Percentiles rank a stretch among this genome's conserved stretches.
Conservation (phyloP, 495 filamentous ascomycete genomes). For the Penicillium mononematosum region DNA sequence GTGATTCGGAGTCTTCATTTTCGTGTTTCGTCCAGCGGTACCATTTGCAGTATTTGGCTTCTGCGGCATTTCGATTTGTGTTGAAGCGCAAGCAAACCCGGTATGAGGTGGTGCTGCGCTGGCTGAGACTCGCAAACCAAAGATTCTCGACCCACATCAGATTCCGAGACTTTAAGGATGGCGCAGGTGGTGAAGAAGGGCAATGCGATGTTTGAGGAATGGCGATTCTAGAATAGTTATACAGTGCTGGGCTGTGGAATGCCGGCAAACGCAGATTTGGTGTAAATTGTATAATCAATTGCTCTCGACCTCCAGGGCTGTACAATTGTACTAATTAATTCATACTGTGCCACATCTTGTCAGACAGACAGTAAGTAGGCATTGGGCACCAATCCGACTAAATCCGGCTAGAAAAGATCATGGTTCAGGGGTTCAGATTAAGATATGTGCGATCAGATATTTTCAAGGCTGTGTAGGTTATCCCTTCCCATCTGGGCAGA, state of each 20-base stretch:
- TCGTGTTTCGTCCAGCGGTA: slow-evolving; percentile 57
- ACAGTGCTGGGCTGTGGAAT: not conserved
- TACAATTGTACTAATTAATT: not conserved
- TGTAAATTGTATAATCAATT: not conserved
- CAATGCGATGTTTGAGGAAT: slow-evolving; percentile 38
- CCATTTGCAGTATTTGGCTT: slow-evolving; percentile 69
- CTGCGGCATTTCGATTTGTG: slow-evolving; percentile 64
- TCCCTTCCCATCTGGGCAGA: slow-evolving; percentile 10
- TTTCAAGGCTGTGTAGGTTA: slow-evolving; percentile 7
- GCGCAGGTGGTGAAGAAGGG: slow-evolving; percentile 35
- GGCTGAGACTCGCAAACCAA: slow-evolving; percentile 54
- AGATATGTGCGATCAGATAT: not conserved
- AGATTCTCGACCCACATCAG: slow-evolving; percentile 33
- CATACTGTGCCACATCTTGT: slow-evolving; percentile 1
- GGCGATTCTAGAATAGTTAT: slow-evolving; percentile 37
- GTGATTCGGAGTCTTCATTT: slow-evolving; percentile 31
- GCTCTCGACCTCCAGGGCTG: not conserved
- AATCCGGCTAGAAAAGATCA: not conserved
- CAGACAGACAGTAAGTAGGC: not conserved
- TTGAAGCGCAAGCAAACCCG: slow-evolving; percentile 66
- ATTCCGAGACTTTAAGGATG: slow-evolving; percentile 29
- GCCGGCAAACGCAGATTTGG: not conserved
- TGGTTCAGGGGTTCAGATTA: slow-evolving; percentile 6
- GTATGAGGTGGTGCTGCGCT: slow-evolving; percentile 58
- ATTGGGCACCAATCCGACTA: slow-evolving; percentile 29